phyloP scores from a whole-genome alignment of 2,329 filamentous ascomycete genomes.

The Onygena corvina region DNA sequence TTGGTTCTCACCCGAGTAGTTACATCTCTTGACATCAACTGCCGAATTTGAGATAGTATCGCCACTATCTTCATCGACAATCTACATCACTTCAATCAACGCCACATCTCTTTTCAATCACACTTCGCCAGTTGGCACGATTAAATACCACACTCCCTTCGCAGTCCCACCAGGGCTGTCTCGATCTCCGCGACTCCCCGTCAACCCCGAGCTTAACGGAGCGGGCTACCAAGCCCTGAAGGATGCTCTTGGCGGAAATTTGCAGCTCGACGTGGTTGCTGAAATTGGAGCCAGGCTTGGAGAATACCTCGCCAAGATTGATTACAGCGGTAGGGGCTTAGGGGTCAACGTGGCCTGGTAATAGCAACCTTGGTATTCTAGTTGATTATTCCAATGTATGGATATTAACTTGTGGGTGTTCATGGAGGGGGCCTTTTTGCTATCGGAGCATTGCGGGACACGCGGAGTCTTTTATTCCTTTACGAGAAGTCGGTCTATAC shows the following conservation, averaged over 20 bases:
- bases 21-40: constrained; percentile 77
- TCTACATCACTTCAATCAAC: constrained; percentile 68
- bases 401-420: neutral
- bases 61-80: constrained; percentile 57
- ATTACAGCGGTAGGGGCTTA: constrained; percentile 59
- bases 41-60: constrained; percentile 75
- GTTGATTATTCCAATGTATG: neutral
- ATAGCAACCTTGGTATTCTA: neutral
- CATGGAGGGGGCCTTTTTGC: neutral
- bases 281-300: constrained; percentile 63
- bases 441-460: no score
- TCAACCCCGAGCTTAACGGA: constrained; percentile 63
- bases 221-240: constrained; percentile 73
- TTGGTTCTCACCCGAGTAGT: constrained; percentile 20
- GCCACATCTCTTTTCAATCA: constrained; percentile 78
- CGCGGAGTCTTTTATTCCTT: neutral
- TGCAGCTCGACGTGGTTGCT: constrained; percentile 69
- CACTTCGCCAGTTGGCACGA: constrained; percentile 63
- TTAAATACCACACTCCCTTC: constrained; percentile 63
- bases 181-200: constrained; percentile 63
- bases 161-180: constrained; percentile 62
- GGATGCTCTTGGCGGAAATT: constrained; percentile 63
- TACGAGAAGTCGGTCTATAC: neutral
- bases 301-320: constrained; percentile 59
- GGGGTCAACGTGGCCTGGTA: constrained; percentile 47